Conservation (phyloP, 2,329 filamentous ascomycete species). For the Aspergillus uvarum region DNA sequence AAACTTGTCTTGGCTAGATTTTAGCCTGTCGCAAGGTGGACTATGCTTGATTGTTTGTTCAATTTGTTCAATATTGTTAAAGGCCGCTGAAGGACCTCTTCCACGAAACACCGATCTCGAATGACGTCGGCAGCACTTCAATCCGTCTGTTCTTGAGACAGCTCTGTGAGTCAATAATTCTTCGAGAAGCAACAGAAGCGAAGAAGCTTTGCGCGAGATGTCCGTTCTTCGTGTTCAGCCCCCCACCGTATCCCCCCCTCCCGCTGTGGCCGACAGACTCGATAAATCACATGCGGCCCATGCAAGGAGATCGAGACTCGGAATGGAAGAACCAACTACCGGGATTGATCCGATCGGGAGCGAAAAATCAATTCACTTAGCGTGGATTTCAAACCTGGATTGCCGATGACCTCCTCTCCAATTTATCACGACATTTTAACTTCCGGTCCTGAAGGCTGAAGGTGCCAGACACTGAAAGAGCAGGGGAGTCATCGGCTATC, state of each 20-base stretch:
- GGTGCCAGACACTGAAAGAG: not conserved
- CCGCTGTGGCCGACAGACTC: not conserved
- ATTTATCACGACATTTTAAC: not conserved
- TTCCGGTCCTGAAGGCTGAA: slow-evolving; percentile 4
- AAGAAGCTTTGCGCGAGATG: too few relatives aligned
- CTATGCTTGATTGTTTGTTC: slow-evolving; percentile 1
- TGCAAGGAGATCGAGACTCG: slow-evolving; percentile 10
- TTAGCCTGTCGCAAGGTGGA: slow-evolving; percentile 2
- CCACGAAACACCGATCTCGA: not conserved
- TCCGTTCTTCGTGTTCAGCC: too few relatives aligned
- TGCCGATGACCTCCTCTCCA: slow-evolving; percentile 2
- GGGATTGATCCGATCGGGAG: slow-evolving; percentile 6
- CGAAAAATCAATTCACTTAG: not conserved
- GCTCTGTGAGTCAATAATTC: not conserved
- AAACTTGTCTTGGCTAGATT: slow-evolving; percentile 6
- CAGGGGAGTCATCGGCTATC: not conserved
- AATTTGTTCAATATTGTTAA: not conserved
- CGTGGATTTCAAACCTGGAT: slow-evolving; percentile 6
- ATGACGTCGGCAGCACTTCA: not conserved
- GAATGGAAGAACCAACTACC: slow-evolving; percentile 11
- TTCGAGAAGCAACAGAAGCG: not conserved
- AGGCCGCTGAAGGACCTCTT: not conserved
- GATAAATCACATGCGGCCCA: slow-evolving; percentile 9
- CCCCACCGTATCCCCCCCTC: too few relatives aligned
- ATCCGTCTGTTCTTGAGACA: not conserved